These are phyloP conservation scores for Fusarium fracticaudum DNA, from an alignment of 2,329 filamentous ascomycete species.

Conservation along the genomic window DNA sequence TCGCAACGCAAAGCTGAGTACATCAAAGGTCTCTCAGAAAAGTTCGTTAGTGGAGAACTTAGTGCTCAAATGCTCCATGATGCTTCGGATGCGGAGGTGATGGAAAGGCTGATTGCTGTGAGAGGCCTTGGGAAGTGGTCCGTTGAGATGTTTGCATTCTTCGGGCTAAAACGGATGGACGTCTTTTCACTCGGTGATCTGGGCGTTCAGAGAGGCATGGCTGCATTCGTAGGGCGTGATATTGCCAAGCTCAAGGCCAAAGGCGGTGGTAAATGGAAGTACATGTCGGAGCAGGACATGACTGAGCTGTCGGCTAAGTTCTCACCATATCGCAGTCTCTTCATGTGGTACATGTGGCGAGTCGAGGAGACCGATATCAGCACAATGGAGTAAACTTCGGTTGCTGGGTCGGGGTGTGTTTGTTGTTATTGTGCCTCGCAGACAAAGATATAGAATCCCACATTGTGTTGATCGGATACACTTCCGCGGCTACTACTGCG, in stretches of 20 bases:
- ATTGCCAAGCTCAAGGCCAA: conserved; percentile 83
- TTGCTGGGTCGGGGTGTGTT: conserved; percentile 31
- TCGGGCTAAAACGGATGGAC: conserved; percentile 93
- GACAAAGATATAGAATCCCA: neutral
- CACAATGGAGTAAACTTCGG: conserved; percentile 57
- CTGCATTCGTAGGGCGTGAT: conserved; percentile 83
- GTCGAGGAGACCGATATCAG: conserved; percentile 82
- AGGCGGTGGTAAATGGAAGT: conserved; percentile 93
- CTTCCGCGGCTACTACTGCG: neutral
- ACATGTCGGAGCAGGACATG: conserved; percentile 96
- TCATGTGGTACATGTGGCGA: conserved; percentile 99
- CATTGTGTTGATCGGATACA: conserved; percentile 9
- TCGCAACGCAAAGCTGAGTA: conserved; percentile 98
- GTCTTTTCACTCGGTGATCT: conserved; percentile 93
- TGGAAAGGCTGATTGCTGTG: conserved; percentile 84
- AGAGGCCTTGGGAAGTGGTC: conserved; percentile 90
- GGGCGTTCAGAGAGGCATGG: conserved; percentile 95
- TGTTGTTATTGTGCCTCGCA: conserved; percentile 4
- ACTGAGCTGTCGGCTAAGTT: conserved; percentile 81
- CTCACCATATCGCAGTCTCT: conserved; percentile 86
- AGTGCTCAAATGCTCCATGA: conserved; percentile 78
- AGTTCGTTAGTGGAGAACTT: conserved; percentile 80
- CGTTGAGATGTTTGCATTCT: conserved; percentile 98
- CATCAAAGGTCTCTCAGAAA: conserved; percentile 83
- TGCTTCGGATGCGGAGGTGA: conserved; percentile 85